Evolutionary conservation across 768 basidiomycete genomes (phyloP), one percentile per base, ranked within the genome.

Genomic region (Mycena venus): DNA sequence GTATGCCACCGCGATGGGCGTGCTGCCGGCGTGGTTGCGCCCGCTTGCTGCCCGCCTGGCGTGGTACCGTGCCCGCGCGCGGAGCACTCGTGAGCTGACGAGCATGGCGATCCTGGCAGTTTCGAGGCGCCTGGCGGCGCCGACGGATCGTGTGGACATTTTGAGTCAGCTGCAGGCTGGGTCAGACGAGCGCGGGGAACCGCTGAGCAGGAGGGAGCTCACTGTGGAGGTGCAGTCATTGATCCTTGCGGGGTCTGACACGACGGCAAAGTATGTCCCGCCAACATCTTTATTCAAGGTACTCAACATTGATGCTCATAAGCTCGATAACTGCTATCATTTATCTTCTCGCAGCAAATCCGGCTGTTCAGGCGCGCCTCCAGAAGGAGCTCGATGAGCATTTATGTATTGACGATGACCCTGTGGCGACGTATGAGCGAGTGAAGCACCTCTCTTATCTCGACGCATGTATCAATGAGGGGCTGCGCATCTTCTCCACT

Each of bases 251-350:
- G 96, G 96, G 1, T 94, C 94, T 9, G 96, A 98, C 79, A 98
- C 96, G 2, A 97, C 96, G 0, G 96, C 96, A 53, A 98, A 97
- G 94, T 95, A 76, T 73, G 92, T 80, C 31, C 34, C 29, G 10
- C 63, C 12, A 7, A 40, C 31, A 29, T 47, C 38, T 38, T 44
- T 36, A 21, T 64, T 23, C 25, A 25, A 47, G 23, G 14, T 31
- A 61, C 61, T 42, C 44, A 34, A 25, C 17, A n/a, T 32, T 59
- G 58, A 73, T 61, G n/a, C 12, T 31, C 38, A 23, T 7, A 72
- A 96, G 95, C 85, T 96, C 96, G 21, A 94, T 94, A 7, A 96
- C 94, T 77, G 96, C 95, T 12, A 96, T 97, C 80, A 88, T 95
- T 25, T 96, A 95, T 85, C 90, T 96, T 80, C 89, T 98, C 71